phyloP scores from a whole-genome alignment of 140 eudicot genomes.

The Cichorium intybus region DNA sequence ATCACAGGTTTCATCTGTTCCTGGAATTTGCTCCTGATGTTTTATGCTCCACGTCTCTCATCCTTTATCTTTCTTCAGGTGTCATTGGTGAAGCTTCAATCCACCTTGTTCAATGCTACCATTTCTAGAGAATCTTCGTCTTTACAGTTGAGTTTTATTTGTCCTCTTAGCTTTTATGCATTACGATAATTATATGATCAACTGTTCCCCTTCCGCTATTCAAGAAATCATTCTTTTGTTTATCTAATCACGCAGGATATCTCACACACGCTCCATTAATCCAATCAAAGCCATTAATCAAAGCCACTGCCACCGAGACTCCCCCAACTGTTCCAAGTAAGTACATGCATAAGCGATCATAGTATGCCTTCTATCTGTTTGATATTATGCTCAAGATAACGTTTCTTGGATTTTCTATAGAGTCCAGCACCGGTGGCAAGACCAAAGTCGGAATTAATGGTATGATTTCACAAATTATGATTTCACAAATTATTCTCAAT shows the following conservation, averaged over 20 bases:
- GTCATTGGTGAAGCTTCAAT: constrained; percentile 40
- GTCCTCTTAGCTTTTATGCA: too few relatives aligned
- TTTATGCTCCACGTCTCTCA: background rate
- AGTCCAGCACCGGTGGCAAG: constrained; percentile 52
- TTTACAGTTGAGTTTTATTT: too few relatives aligned
- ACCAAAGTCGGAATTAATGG: constrained; percentile 90
- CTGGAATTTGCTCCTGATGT: background rate
- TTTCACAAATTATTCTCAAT: constrained; percentile 66
- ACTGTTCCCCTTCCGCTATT: background rate
- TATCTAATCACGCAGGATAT: constrained; percentile 31
- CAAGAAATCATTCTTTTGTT: background rate
- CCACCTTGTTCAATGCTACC: constrained; percentile 36
- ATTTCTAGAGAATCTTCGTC: constrained; percentile 36
- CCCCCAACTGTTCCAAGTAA: constrained; percentile 64
- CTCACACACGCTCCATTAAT: constrained; percentile 24
- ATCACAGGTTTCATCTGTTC: constrained; percentile 39
- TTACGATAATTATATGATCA: background rate
- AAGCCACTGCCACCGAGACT: constrained; percentile 73
- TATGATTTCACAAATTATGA: constrained; percentile 23
- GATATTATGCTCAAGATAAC: constrained; percentile 2
- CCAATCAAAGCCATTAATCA: too few relatives aligned
- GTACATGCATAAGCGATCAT: constrained; percentile 10
- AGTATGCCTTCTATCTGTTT: constrained; percentile 9
- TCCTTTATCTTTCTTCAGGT: background rate
- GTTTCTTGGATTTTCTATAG: constrained; percentile 32